Base-by-base conservation (phyloP, 108 stramenopile species). In the Fistulifera pelliculosa region DNA sequence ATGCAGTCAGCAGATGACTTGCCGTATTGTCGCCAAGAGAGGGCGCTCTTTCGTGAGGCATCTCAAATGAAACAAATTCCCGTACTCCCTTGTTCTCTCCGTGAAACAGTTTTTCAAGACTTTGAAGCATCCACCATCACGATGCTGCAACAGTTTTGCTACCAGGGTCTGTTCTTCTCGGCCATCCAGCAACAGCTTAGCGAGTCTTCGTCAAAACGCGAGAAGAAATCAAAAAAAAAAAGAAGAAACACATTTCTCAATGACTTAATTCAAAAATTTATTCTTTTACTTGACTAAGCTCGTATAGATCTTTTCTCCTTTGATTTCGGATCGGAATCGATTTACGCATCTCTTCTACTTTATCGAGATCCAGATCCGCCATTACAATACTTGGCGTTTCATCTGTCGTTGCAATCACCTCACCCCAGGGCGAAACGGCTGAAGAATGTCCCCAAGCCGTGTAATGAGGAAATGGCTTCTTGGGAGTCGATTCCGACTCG, bases 401-500 rank as follows among this genome's bases (percentile, higher is more conserved):
- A 51, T 92, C 94, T 21, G 90, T 83, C 6, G 93, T 96, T 1
- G 89, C 95, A 0, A 98, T 38, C 5, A 99, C 77, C 28, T 87
- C 86, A 0, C 98, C 99, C 99, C 99, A 99, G 0, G 98, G 99
- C 22, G 80, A 76, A 0, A 99, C 87, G 0, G 86, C 81, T 1
- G 94, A 89, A 40, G 93, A 96, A 75, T 99, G 98, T 8, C 99
- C 99, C 96, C 96, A 99, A 2, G 99, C 99, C 22, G 97, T 90
- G 67, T 99, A 99, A 50, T 83, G 79, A 5, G 94, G 80, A 71
- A 88, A 90, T 48, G 74, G 76, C 12, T 41, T 64, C 31, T 35
- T 1, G 65, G 56, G n/a, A n/a, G n/a, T n/a, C 11, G 54, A 52
- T n/a, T 67, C 60, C 14, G 70, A 60, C 39, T 58, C 61, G n/a